A percentile compares a stretch with the other conserved stretches of the same genome.
Evolutionary conservation across 208 protist genomes (phyloP).

Genomic region (Hexamita inflata): DNA sequence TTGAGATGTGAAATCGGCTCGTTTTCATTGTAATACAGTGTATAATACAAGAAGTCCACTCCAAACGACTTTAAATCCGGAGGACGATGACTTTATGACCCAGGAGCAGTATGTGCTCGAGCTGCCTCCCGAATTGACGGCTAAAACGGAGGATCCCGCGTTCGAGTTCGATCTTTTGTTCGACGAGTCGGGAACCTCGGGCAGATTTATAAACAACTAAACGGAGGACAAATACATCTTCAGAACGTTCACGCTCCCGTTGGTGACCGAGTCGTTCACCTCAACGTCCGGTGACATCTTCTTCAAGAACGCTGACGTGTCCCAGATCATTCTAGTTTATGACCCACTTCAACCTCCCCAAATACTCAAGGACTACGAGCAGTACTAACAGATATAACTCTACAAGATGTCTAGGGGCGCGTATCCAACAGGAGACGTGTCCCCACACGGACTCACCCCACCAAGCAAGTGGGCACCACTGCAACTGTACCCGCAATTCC

Average conservation of each 20-base stretch:
- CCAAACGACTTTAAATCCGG: too few relatives aligned
- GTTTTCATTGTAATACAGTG: too few relatives aligned
- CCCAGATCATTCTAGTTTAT: constrained; percentile 18
- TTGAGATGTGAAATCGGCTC: too few relatives aligned
- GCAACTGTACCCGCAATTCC: constrained; percentile 5
- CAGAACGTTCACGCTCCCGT: not conserved
- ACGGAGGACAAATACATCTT: too few relatives aligned
- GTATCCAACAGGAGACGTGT: not conserved
- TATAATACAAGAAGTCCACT: too few relatives aligned
- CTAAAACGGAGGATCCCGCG: too few relatives aligned
- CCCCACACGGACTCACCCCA: constrained; percentile 10
- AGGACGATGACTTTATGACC: constrained; percentile 19
- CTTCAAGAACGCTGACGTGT: constrained; percentile 19
- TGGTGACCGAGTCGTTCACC: not conserved
- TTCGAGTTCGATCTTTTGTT: constrained; percentile 20
- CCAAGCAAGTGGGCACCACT: constrained; percentile 3
- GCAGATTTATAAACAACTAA: too few relatives aligned
- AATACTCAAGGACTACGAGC: constrained; percentile 9
- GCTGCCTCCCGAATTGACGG: not conserved
- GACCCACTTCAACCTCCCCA: not conserved
- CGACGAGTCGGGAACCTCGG: not conserved
- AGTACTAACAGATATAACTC: not conserved
- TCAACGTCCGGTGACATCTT: not conserved
- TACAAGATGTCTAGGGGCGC: too few relatives aligned
- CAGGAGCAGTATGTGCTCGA: constrained; percentile 17